A percentile compares a stretch with the other conserved stretches of the same genome.
Conservation (phyloP, 148 eudicot genomes). For the Rhododendron molle region DNA sequence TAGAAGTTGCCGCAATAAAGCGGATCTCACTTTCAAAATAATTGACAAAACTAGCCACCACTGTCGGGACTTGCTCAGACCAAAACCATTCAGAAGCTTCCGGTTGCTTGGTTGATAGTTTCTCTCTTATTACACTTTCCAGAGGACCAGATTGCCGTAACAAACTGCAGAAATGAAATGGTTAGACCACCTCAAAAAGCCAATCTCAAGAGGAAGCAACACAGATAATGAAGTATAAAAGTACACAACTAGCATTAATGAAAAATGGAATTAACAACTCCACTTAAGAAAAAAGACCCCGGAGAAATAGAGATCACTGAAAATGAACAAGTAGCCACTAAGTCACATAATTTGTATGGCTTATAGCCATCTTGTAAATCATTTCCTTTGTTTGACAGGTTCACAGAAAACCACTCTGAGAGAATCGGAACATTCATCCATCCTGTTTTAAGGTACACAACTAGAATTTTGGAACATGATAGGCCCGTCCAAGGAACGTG, state of each 20-base stretch:
- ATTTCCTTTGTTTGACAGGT: slow-evolving; percentile 2
- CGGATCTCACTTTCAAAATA: slow-evolving; percentile 78
- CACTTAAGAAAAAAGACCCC: not conserved
- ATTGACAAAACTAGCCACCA: slow-evolving; percentile 66
- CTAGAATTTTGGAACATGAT: not conserved
- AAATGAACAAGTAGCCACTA: not conserved
- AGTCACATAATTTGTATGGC: not conserved
- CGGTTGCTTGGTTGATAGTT: slow-evolving; percentile 72
- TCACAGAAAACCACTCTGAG: not conserved
- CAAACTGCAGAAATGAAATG: slow-evolving; percentile 47
- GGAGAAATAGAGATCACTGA: not conserved
- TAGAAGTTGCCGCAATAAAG: slow-evolving; percentile 60
- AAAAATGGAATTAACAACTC: not conserved
- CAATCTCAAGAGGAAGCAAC: not conserved
- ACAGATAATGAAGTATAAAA: slow-evolving; percentile 4
- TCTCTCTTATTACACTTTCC: slow-evolving; percentile 79
- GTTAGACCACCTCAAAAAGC: slow-evolving; percentile 9
- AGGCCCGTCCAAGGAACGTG: not conserved
- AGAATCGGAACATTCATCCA: not conserved
- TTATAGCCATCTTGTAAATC: not conserved
- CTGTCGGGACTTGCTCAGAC: slow-evolving; percentile 92
- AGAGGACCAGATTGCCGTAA: slow-evolving; percentile 80
- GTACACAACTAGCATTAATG: not conserved
- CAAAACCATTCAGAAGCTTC: slow-evolving; percentile 86
- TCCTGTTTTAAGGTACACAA: not conserved